These are phyloP conservation scores for Ogataea pilisensis DNA, from an alignment of 805 yeast genomes.

Conservation along the genomic window DNA sequence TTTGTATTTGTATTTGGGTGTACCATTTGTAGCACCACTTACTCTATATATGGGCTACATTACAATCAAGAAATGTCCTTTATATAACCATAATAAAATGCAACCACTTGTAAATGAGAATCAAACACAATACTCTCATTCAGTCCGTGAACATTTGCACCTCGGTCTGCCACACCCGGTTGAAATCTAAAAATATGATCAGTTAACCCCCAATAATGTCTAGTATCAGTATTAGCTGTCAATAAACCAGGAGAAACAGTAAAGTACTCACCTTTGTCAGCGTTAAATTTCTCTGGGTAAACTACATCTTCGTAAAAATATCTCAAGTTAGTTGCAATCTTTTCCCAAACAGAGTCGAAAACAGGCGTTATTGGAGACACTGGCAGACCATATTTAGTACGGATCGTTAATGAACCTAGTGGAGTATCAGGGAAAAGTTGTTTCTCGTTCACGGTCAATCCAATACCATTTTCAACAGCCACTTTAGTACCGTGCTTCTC, in stretches of 20 bases:
- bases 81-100: slow-evolving; percentile 50
- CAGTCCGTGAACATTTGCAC: slow-evolving; percentile 50
- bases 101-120: slow-evolving; percentile 51
- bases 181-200: slow-evolving; percentile 52
- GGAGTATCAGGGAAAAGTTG: slow-evolving; percentile 28
- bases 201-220: slow-evolving; percentile 53
- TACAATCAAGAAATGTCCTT: slow-evolving; percentile 10
- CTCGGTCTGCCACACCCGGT: slow-evolving; percentile 35
- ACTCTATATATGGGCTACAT: no score
- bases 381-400: slow-evolving; percentile 23
- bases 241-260: slow-evolving; percentile 44
- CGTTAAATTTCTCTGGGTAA: slow-evolving; percentile 23
- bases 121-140: slow-evolving; percentile 51
- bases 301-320: slow-evolving; percentile 51
- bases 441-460: slow-evolving; percentile 34
- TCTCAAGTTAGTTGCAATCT: slow-evolving; percentile 50
- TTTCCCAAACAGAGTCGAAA: slow-evolving; percentile 34
- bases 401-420: slow-evolving; percentile 41
- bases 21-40: no score
- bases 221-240: slow-evolving; percentile 62
- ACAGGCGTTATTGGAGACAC: slow-evolving; percentile 39
- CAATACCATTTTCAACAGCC: slow-evolving; percentile 46
- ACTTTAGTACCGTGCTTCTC: slow-evolving; percentile 33
- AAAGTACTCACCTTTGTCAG: slow-evolving; percentile 6
- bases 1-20: no score